Percentiles rank a stretch among this genome's conserved stretches.
Conservation (phyloP, 306 rosid genomes). For the Cucumis cinereus region DNA sequence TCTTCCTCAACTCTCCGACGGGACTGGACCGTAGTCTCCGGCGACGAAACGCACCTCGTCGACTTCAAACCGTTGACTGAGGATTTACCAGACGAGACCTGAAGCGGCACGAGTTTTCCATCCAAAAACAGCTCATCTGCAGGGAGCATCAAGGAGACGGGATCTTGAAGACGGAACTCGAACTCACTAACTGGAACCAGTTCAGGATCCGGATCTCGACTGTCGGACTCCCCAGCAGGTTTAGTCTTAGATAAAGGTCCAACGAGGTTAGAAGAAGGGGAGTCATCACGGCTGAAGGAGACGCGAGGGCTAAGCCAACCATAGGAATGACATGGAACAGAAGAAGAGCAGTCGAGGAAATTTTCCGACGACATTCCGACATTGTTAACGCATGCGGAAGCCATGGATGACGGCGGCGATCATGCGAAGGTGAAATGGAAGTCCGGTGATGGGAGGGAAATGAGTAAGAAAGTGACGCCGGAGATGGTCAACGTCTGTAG, state of each 20-base stretch:
- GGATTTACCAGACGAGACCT: constrained; percentile 26
- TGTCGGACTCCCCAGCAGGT: neutral
- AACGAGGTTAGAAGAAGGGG: constrained; percentile 7
- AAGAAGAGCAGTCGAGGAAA: constrained; percentile 37
- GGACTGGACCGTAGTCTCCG: constrained; percentile 19
- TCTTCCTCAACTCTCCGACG: constrained; percentile 23
- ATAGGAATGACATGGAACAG: constrained; percentile 33
- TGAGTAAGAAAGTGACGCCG: neutral
- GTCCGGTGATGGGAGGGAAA: too few species aligned
- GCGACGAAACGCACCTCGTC: constrained; percentile 11
- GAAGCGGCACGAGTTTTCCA: constrained; percentile 82
- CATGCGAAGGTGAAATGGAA: neutral
- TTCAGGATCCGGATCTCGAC: constrained; percentile 59
- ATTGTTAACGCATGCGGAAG: constrained; percentile 90
- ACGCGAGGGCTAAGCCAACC: constrained; percentile 54
- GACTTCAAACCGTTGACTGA: constrained; percentile 1
- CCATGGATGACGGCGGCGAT: constrained; percentile 28
- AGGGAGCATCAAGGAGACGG: constrained; percentile 73
- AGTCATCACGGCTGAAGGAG: constrained; percentile 32
- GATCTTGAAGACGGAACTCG: constrained; percentile 78
- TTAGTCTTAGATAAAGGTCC: constrained; percentile 6
- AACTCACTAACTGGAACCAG: constrained; percentile 29
- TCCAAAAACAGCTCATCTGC: constrained; percentile 87
- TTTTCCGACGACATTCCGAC: constrained; percentile 55
- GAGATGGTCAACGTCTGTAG: neutral